phyloP scores from a whole-genome alignment of 208 protist genomes.

The Acanthamoeba royreba region DNA sequence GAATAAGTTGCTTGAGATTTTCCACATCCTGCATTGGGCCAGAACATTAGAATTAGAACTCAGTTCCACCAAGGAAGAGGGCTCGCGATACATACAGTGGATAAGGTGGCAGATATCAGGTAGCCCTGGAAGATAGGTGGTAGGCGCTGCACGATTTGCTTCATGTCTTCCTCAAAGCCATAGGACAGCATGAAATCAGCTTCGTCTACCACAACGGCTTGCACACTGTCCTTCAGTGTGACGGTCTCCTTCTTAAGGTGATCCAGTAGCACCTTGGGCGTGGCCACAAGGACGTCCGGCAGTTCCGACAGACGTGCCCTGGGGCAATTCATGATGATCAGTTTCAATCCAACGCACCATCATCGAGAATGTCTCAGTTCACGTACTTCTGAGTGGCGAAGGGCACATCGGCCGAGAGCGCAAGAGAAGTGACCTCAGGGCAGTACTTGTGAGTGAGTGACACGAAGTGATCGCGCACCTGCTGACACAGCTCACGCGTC shows the following conservation, averaged over 20 bases:
- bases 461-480: conserved; percentile 74
- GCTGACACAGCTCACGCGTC: conserved; percentile 93
- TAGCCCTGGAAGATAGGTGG: conserved; percentile 90
- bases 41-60: background rate
- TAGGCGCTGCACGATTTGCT: conserved; percentile 83
- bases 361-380: background rate
- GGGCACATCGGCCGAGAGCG: conserved; percentile 59
- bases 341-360: no score
- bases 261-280: conserved; percentile 69
- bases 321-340: no score
- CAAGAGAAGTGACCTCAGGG: background rate
- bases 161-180: conserved; percentile 89
- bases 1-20: conserved; percentile 89
- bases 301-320: conserved; percentile 58
- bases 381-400: conserved; percentile 57
- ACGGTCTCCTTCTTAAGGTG: conserved; percentile 63
- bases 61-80: no score
- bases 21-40: conserved; percentile 86
- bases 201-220: conserved; percentile 93
- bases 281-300: conserved; percentile 76
- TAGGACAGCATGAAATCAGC: conserved; percentile 94
- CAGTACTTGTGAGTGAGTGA: conserved; percentile 47
- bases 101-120: conserved; percentile 93
- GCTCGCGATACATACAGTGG: conserved; percentile 53
- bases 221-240: conserved; percentile 67